Conservation (phyloP, 2,329 filamentous ascomycete species). For the Colletotrichum tabaci region DNA sequence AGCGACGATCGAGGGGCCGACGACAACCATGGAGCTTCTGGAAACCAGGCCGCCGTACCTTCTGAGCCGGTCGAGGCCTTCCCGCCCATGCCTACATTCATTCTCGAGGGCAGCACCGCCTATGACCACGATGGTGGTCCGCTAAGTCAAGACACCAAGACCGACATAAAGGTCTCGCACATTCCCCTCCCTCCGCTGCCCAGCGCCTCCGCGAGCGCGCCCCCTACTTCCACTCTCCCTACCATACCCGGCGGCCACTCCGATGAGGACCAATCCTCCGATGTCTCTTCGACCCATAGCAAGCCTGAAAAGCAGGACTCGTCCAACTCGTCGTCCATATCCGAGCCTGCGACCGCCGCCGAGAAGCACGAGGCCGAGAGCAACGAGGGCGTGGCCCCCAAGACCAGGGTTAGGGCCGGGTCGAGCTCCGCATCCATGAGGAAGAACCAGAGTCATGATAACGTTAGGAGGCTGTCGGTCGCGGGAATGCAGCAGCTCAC, state of each 20-base stretch:
- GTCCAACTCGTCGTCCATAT: conserved; percentile 28
- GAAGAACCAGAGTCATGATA: conserved; percentile 55
- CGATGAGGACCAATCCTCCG: conserved; percentile 42
- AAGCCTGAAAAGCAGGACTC: conserved; percentile 29
- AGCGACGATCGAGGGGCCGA: conserved; percentile 24
- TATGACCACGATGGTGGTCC: neutral
- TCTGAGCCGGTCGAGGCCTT: conserved; percentile 32
- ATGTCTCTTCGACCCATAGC: conserved; percentile 38
- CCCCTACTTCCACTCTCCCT: conserved; percentile 40
- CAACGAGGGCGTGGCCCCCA: conserved; percentile 20
- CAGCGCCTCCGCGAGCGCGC: conserved; percentile 35
- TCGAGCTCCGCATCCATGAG: conserved; percentile 41
- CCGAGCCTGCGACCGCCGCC: conserved; percentile 30
- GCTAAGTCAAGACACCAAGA: conserved; percentile 12
- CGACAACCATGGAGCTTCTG: conserved; percentile 27
- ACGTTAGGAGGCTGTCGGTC: conserved; percentile 69
- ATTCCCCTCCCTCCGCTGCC: conserved; percentile 36
- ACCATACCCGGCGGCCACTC: conserved; percentile 40
- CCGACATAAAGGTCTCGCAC: conserved; percentile 35
- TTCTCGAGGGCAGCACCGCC: conserved; percentile 10
- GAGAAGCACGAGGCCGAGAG: conserved; percentile 17
- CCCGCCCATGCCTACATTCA: conserved; percentile 33
- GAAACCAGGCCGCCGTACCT: conserved; percentile 8
- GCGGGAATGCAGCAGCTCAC: conserved; percentile 72
- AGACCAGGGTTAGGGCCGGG: conserved; percentile 20